Percentiles rank a stretch among this genome's conserved stretches.
Evolutionary conservation across 1,139 yeast species (phyloP).

Genomic region (Suhomyces kunorum): DNA sequence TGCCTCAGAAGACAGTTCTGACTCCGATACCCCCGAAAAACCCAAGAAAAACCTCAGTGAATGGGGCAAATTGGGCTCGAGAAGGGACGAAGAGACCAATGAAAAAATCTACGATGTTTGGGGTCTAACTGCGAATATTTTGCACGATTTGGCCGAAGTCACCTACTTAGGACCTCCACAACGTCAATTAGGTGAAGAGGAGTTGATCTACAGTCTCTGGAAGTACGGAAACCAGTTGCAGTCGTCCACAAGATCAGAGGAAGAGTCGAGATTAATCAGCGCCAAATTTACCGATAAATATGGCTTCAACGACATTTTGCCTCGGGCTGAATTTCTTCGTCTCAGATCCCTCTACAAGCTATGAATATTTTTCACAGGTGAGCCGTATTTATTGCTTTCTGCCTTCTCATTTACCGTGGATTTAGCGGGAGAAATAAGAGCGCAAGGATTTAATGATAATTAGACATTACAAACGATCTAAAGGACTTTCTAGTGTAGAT

Average conservation of each 20-base stretch:
- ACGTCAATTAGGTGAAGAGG: conserved; percentile 61
- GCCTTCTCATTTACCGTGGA: too few species aligned
- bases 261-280: conserved; percentile 39
- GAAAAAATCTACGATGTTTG: conserved; percentile 68
- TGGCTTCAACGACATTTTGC: conserved; percentile 54
- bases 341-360: conserved; percentile 44
- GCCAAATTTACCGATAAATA: conserved; percentile 33
- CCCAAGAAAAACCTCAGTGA: conserved; percentile 8
- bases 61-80: conserved; percentile 49
- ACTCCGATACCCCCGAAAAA: conserved; percentile 18
- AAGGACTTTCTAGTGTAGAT: too few species aligned
- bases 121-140: conserved; percentile 88
- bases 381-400: too few species aligned
- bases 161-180: conserved; percentile 35
- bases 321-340: conserved; percentile 44
- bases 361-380: too few species aligned
- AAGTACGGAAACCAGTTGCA: conserved; percentile 52
- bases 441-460: too few species aligned
- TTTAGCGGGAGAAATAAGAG: too few species aligned
- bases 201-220: conserved; percentile 57
- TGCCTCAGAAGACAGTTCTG: conserved; percentile 55
- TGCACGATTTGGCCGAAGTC: conserved; percentile 73
- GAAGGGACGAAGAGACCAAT: conserved; percentile 39
- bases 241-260: conserved; percentile 34
- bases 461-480: too few species aligned